Evolutionary conservation across 1,284 basidiomycete genomes (phyloP), one percentile per base, ranked within the genome.

Genomic region (Trametes hirsuta): DNA sequence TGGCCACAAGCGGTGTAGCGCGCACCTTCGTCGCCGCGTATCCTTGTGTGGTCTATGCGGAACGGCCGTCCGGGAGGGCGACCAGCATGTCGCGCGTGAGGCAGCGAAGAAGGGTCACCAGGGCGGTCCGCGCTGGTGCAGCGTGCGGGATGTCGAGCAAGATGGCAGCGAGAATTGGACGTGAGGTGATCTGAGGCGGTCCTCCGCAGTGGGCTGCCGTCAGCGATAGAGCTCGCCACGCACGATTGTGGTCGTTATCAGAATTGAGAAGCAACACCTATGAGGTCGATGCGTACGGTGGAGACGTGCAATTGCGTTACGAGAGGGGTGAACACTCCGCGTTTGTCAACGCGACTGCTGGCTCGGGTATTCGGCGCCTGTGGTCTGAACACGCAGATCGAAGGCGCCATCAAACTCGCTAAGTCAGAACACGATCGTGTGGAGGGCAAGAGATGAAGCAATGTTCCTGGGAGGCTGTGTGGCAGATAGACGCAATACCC

Each of bases 81-180:
- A 57, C 52, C 53, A 64, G 48, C 63, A 57, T 55, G 63, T 39
- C 45, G 24, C 34, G 24, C 57, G 59, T 42, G 63, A 61, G 63
- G 63, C 55, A 40, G 59, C 47, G 57, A 56, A 59, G 63, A 45
- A 59, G 30, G 53, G 57, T 64, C 63, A 64, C 47, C 57, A 54
- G 63, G 44, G 48, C 47, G 39, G 35, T 52, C 51, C 59, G 55
- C 50, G 62, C 55, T 55, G 35, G 44, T 36, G 39, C 36, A 41
- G 59, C 57, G 57, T 62, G 58, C 49, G 37, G 35, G 36, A 34
- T 40, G 46, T 51, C 48, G 61, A 44, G 35, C 53, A 53, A 51
- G 45, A 47, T 48, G 54, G 58, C 45, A 53, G 30, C 30, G 30
- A 56, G 47, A 49, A 51, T 45, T 45, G 37, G 48, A 51, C 48